Percentiles rank a stretch among this genome's conserved stretches.
Evolutionary conservation across 2,329 filamentous ascomycete species (phyloP).

Genomic region (Pseudogymnoascus sp.): DNA sequence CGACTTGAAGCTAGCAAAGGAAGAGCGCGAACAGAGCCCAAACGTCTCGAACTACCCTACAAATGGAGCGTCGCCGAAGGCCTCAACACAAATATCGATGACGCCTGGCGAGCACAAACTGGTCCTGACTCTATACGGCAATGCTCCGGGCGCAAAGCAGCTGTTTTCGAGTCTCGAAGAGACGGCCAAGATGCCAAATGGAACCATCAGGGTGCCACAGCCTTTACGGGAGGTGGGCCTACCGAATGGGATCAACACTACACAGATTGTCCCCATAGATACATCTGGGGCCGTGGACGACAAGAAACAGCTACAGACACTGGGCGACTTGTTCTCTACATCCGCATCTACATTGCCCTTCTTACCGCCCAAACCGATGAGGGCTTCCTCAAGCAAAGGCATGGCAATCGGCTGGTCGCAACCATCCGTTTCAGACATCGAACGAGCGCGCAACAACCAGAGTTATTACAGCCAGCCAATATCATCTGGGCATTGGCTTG

Average conservation of each 20-base stretch:
- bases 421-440: slow-evolving; percentile 24
- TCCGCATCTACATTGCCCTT: slow-evolving; percentile 56
- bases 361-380: slow-evolving; percentile 64
- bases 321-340: slow-evolving; percentile 67
- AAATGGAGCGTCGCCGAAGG: slow-evolving; percentile 17
- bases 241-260: slow-evolving; percentile 66
- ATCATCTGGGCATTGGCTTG: slow-evolving; percentile 60
- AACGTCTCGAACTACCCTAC: slow-evolving; percentile 6
- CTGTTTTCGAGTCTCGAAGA: slow-evolving; percentile 79
- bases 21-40: slow-evolving; percentile 15
- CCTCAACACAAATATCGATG: slow-evolving; percentile 27
- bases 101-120: slow-evolving; percentile 41
- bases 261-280: slow-evolving; percentile 52
- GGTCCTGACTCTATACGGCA: slow-evolving; percentile 70
- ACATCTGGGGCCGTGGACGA: slow-evolving; percentile 34
- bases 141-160: slow-evolving; percentile 64
- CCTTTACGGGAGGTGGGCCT: slow-evolving; percentile 57
- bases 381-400: slow-evolving; percentile 55
- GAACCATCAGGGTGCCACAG: slow-evolving; percentile 25
- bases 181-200: slow-evolving; percentile 31
- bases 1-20: slow-evolving; percentile 29
- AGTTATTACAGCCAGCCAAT: slow-evolving; percentile 60
- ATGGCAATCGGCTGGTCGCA: slow-evolving; percentile 41
- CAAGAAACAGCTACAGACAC: slow-evolving; percentile 50
- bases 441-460: slow-evolving; percentile 33